Evolutionary conservation across 169 alveolate species (phyloP), one percentile per base, ranked within the genome.

Genomic region (Plasmodium falciparum): DNA sequence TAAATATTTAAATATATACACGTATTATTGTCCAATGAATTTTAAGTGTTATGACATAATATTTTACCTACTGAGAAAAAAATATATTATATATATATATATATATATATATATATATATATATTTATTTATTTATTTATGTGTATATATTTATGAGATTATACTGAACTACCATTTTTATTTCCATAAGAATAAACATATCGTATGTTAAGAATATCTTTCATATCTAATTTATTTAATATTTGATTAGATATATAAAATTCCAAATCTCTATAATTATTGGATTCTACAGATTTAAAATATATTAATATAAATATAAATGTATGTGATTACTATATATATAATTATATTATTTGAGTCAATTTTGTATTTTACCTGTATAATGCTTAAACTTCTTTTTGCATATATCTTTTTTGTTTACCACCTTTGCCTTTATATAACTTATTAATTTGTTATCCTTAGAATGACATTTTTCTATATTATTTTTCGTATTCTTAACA

Each of bases 101-200:
- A 15, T 33, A 33, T 33, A 3, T 33, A 33, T 33, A 33, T 33
- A 33, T 33, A 3, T 33, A 33, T 33, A 3, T 33, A 33, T 33
- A 3, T 33, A 33, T 33, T 33, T 33, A 33, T 33, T 4, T 33
- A 33, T 20, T 13, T 33, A 33, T 33, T 5, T 33, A 6, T 33
- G 45, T 20, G 73, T 24, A 24, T 7, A 65, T 4, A 33, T 15
- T 13, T 6, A 71, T 45, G 49, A 49, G 45, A 29, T 47, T 47
- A 33, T 33, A 33, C 8, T 45, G 20, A 15, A 20, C 54, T 43
- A 72, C 83, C 65, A 49, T 43, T 52, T 47, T 22, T 45, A 29
- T 78, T 49, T 45, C 78, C 89, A 56, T 78, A 66, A 67, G 89
- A 78, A 73, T 78, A 78, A 66, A 78, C 67, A 61, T 78, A 78